Conservation (phyloP, 805 yeast species). For the Wickerhamiella alocasiicola region DNA sequence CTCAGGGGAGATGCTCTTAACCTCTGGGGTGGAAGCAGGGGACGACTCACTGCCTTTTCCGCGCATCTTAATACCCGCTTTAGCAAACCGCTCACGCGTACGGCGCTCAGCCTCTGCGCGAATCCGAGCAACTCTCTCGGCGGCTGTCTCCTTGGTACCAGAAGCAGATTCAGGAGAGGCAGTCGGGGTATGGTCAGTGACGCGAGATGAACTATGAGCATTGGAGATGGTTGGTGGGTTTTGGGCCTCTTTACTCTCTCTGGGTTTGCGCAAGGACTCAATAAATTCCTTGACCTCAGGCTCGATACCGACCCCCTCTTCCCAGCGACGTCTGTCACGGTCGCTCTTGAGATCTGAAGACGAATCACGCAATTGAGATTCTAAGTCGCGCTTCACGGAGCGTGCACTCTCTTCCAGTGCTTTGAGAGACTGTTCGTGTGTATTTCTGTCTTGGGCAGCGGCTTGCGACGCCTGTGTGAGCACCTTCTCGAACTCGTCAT, state of each 20-base stretch:
- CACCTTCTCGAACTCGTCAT: constrained; percentile 42
- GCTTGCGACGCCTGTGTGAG: constrained; percentile 40
- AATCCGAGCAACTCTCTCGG: constrained; percentile 23
- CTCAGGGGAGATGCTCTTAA: constrained; percentile 3
- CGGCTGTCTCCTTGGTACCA: constrained; percentile 18
- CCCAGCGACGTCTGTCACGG: constrained; percentile 62
- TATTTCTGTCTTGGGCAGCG: constrained; percentile 41
- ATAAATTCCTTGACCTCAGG: constrained; percentile 56
- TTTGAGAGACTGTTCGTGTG: constrained; percentile 46
- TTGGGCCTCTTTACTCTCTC: background rate
- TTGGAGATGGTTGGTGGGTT: background rate
- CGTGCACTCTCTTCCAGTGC: constrained; percentile 65
- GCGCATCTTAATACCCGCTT: constrained; percentile 20
- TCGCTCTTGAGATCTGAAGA: constrained; percentile 24
- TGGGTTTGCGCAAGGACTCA: constrained; percentile 33
- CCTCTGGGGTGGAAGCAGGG: constrained; percentile 7
- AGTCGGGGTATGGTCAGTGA: constrained; percentile 2
- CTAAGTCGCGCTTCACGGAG: constrained; percentile 43
- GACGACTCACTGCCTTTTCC: constrained; percentile 1
- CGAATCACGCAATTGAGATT: constrained; percentile 32
- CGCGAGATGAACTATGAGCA: background rate
- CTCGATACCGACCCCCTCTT: constrained; percentile 64
- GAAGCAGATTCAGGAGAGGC: constrained; percentile 1
- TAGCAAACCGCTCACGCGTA: constrained; percentile 21
- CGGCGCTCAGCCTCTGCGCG: constrained; percentile 24